Conservation (phyloP, 352 stramenopile genomes). For the Globisporangium parvum region DNA sequence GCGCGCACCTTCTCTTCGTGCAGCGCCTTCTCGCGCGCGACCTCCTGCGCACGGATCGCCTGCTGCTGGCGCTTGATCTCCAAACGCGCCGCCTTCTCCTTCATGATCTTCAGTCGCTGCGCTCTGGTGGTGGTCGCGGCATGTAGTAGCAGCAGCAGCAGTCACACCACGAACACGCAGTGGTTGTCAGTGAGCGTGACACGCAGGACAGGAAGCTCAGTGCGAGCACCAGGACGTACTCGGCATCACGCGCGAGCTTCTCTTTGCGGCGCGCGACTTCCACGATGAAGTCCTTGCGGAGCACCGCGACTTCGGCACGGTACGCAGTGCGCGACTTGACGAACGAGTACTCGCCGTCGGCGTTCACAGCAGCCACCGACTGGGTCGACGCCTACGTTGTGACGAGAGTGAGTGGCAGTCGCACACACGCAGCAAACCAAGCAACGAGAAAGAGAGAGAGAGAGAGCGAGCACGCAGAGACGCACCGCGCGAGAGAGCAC, state of each 20-base stretch:
- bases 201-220: neutral
- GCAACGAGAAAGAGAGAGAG: too few relatives aligned
- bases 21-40: slow-evolving; percentile 69
- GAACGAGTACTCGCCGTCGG: slow-evolving; percentile 61
- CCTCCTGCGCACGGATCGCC: slow-evolving; percentile 73
- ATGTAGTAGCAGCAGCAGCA: neutral
- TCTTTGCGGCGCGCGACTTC: slow-evolving; percentile 65
- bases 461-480: neutral
- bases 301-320: slow-evolving; percentile 47
- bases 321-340: slow-evolving; percentile 69
- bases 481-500: slow-evolving; percentile 27
- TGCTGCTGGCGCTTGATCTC: slow-evolving; percentile 86
- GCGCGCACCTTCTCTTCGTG: slow-evolving; percentile 74
- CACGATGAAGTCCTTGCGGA: slow-evolving; percentile 73
- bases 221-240: slow-evolving; percentile 35
- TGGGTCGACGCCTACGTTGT: slow-evolving; percentile 9
- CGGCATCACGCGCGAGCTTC: slow-evolving; percentile 78
- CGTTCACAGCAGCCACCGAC: slow-evolving; percentile 6
- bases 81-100: slow-evolving; percentile 81
- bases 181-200: neutral
- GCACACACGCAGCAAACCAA: neutral
- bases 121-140: slow-evolving; percentile 23
- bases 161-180: neutral
- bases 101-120: slow-evolving; percentile 80
- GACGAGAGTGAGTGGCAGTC: neutral